Evolutionary conservation across 2,329 filamentous ascomycete species (phyloP).

Genomic region (Botryotinia calthae): DNA sequence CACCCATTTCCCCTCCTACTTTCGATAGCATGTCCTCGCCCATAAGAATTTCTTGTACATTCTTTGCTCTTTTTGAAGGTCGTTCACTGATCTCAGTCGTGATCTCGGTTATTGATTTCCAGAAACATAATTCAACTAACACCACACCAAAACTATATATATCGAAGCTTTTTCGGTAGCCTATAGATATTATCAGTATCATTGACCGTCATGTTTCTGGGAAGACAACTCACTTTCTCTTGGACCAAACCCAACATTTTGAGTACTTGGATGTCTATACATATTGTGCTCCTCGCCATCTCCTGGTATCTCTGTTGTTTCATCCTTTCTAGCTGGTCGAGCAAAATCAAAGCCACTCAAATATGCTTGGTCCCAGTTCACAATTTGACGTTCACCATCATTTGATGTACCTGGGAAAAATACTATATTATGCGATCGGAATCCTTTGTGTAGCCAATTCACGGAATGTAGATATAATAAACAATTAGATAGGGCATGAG

Average conservation of each 20-base stretch:
- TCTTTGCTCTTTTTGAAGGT: conserved; percentile 34
- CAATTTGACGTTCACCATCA: conserved; percentile 16
- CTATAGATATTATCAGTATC: conserved; percentile 1
- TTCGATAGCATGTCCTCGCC: conserved; percentile 36
- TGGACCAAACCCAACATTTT: conserved; percentile 25
- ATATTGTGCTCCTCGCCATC: conserved; percentile 48
- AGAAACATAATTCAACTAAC: conserved; percentile 53
- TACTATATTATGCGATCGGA: conserved; percentile 53
- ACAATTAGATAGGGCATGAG: conserved; percentile 51
- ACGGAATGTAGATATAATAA: conserved; percentile 55
- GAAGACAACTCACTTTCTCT: conserved; percentile 17
- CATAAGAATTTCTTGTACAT: conserved; percentile 42
- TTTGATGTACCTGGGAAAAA: conserved; percentile 44
- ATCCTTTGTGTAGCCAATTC: conserved; percentile 58
- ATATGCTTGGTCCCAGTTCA: conserved; percentile 45
- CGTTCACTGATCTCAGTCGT: conserved; percentile 36
- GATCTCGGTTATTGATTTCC: conserved; percentile 48
- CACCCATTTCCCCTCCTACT: conserved; percentile 43
- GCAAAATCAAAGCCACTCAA: conserved; percentile 56
- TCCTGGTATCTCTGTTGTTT: conserved; percentile 50
- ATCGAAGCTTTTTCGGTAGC: conserved; percentile 47
- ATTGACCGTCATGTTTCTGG: background rate
- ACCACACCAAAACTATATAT: conserved; percentile 53
- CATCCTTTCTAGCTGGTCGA: conserved; percentile 49
- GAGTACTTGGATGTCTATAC: conserved; percentile 47